Evolutionary conservation across 2,329 filamentous ascomycete species (phyloP), one percentile per base, ranked within the genome.

Genomic region (Colletotrichum camelliae): DNA sequence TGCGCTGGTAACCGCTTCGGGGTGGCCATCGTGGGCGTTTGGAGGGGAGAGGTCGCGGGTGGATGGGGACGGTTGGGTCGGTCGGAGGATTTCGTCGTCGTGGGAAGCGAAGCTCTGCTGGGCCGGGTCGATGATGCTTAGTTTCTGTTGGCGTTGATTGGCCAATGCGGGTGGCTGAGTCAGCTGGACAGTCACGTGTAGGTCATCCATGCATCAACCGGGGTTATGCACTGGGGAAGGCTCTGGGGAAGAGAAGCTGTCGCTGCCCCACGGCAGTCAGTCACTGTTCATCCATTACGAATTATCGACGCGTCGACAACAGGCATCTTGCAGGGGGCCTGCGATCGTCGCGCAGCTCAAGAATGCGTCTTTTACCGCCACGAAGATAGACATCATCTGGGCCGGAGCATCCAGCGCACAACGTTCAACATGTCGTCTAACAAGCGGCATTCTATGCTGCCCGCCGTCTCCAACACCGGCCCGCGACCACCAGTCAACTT

Each of bases 401-500:
- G 70, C 35, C 21, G 70, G 58, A 80, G 73, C 79, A 75, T 29
- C 55, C 31, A 35, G 57, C 39, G 31, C 24, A 68, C 58, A 43
- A 43, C n/a, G 43, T 55, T 67, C 27, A 67, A 31, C 18, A 87
- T 87, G 85, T 86, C 87, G 48, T 85, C 84, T 29, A 86, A 79
- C 79, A 92, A 91, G 80, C 88, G 90, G 70, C 88, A 89, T 78
- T 93, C 91, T 0, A 87, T 90, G 79, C 83, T 91, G 74, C 89
- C 91, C 15, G 85, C 89, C 27, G 83, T 87, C 77, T 88, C 89
- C 70, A 84, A 87, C 48, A 87, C 89, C 68, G 89, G 89, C 15
- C 91, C 91, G 2, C 91, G 90, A 80, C 89, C 92, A 0, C 92
- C 92, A 3, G 89, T 92, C 67, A 89, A 90, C 80, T 90, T 94